Evolutionary conservation across 2,329 filamentous ascomycete genomes (phyloP), one percentile per base, ranked within the genome.

Genomic region (Colletotrichum camelliae): DNA sequence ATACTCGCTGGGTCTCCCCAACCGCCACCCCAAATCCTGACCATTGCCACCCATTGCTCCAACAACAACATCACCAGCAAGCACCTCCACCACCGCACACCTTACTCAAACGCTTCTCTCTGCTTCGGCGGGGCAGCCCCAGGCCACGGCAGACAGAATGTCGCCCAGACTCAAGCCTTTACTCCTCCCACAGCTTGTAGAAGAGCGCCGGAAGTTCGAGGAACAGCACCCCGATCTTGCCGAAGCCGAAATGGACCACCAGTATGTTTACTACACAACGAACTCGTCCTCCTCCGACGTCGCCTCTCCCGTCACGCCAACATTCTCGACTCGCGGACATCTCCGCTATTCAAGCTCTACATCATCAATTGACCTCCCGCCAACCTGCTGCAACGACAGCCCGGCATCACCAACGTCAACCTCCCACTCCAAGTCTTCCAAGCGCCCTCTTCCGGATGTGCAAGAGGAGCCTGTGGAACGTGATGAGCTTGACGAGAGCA

Each of bases 391-490:
- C 77, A 73, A 68, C 27, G 92, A 92, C 79, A 85, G 85, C 81
- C 85, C 84, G 77, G 93, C 88, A 71, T 93, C 89, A 75, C 93
- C 89, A 74, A 89, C 86, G 8, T 74, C 71, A 29, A 72, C 70
- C 15, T 70, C 85, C 86, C 77, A 81, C 68, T 79, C 80, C 77
- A 91, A 92, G 78, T 86, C 91, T 0, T 88, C 89, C 80, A 95
- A 95, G 85, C 89, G 91, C 76, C 90, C 89, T 68, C 88, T 98
- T 77, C 29, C 95, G 18, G 94, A 97, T 80, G 94, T 98, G 24
- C 91, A 96, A 81, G 96, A 98, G 83, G 96, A 98, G 81, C 93
- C 94, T 3, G 85, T 92, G 57, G 94, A 96, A 82, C 90, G 90
- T 70, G 94, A 94, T 27, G 73, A 75, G 33, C 35, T 58, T 27